Evolutionary conservation across 768 basidiomycete species (phyloP), one percentile per base, ranked within the genome.

Genomic region (Mycena sanguinolenta): DNA sequence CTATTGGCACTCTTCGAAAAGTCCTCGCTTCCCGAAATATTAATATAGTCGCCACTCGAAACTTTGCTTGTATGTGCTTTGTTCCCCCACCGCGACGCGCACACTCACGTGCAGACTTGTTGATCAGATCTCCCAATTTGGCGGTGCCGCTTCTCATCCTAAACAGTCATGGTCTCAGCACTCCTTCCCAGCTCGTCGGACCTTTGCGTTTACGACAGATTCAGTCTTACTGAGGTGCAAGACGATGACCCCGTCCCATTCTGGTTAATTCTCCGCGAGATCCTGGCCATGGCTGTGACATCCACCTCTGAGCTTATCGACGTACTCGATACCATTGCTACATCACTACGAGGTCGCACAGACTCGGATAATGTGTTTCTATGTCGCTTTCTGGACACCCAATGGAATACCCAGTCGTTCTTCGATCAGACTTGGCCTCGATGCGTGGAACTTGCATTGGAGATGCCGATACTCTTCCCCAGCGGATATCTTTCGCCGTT

Each of bases 381-480:
- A 8, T 9, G 60, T 10, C 34, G 14, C 0, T 73, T 73, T 44
- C 13, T 73, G 12, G 58, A 65, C 38, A 21, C 4, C 1, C 8
- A 63, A 21, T 42, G 27, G 34, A 49, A 64, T 10, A 2, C 38
- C 1, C 27, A 38, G 12, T 32, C 52, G 5, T 73, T 73, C 23
- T 73, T 69, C 16, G 32, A 58, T 7, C 9, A 14, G 7, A 58
- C 59, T 3, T 73, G 72, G 72, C 67, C 72, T 0, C 58, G 38
- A 5, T 64, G 67, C 36, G 59, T 73, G 2, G 54, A 32, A 17
- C 25, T 73, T 21, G 72, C 72, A 13, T 25, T 73, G 39, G 63
- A 73, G 25, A 59, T 73, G 67, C 68, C 72, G 0, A 9, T 28
- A 16, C 65, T 73, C 34, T 73, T 69, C 57, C 61, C 61, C 4